Base-by-base conservation (phyloP, 2,329 filamentous ascomycete genomes). In the Emericellopsis cladophorae region DNA sequence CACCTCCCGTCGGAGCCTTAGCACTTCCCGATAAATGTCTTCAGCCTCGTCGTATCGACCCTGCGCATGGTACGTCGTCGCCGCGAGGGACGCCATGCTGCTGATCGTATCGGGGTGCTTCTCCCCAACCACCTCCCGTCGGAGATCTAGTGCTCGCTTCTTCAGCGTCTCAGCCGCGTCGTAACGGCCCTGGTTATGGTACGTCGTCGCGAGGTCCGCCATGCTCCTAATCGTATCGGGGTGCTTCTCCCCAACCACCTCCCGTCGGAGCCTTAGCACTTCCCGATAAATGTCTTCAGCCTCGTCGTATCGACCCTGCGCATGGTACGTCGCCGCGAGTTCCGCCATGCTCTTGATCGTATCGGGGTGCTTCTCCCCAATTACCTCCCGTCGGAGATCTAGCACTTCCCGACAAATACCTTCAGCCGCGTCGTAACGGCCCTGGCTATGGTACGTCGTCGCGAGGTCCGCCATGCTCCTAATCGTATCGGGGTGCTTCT, bases 401-500 rank as follows among this genome's bases (percentile, higher is more conserved):
- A 31, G 18, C 7, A 4, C 26, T 31, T 31, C 14, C 8, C 14
- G 9, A 31, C 16, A n/a, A 31, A 32, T 4, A 3, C 8, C 23
- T 32, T 46, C 37, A 14, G 39, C 42, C 39, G 42, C 37, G 22
- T 44, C 42, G 26, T 42, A 44, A 26, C 32, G 36, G 12, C 42
- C 41, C 26, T 41, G 38, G 10, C 11, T 21, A 37, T 45, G 7
- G 34, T 36, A 36, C 18, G 34, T 36, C 34, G 18, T 7, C 36
- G 51, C 50, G 18, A 55, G 49, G 14, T 46, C 22, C 15, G 18
- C 40, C 48, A 54, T 54, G n/a, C 40, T 46, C 29, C 4, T 0
- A 11, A 55, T 41, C 16, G 34, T 36, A 36, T 21, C 18, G 11
- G 18, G 34, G 34, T 36, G 34, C 34, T 36, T 36, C 18, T 36